These are phyloP conservation scores for Austropuccinia psidii DNA, from an alignment of 1,284 basidiomycete genomes.

Conservation along the genomic window DNA sequence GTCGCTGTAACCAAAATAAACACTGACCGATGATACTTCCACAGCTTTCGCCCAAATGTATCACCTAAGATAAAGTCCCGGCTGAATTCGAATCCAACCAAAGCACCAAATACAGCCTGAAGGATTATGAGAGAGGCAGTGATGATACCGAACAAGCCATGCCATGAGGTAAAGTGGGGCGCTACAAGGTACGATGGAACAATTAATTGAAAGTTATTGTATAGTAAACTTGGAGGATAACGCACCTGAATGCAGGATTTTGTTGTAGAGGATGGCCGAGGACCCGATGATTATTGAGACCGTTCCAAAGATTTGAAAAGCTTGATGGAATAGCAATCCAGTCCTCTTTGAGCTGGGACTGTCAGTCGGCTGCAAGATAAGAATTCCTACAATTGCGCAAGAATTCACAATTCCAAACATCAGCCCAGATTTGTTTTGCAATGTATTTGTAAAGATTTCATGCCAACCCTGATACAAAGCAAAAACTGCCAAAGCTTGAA, in stretches of 20 bases:
- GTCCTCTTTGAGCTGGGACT: conserved; percentile 15
- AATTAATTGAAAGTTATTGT: background rate
- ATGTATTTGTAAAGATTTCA: background rate
- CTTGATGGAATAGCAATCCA: conserved; percentile 17
- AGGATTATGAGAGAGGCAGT: conserved; percentile 4
- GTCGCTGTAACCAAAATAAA: background rate
- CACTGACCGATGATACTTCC: conserved; percentile 33
- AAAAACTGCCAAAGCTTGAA: conserved; percentile 33
- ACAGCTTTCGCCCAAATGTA: conserved; percentile 9
- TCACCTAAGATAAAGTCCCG: conserved; percentile 23
- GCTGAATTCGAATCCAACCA: conserved; percentile 29
- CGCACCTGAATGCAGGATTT: conserved; percentile 26
- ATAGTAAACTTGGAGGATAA: background rate
- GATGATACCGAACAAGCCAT: conserved; percentile 27
- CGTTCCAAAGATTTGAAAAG: conserved; percentile 32
- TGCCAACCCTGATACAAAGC: conserved; percentile 32
- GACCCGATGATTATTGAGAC: conserved; percentile 12
- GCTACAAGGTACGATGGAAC: conserved; percentile 1
- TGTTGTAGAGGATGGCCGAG: conserved; percentile 23
- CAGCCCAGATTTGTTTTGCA: background rate
- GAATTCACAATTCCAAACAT: background rate
- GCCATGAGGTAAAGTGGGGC: conserved; percentile 35
- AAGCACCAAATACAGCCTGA: conserved; percentile 25
- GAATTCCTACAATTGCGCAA: conserved; percentile 7
- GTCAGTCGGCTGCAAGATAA: conserved; percentile 29